phyloP scores from a whole-genome alignment of 1,284 basidiomycete genomes.

The Ceratobasidium theobromae region DNA sequence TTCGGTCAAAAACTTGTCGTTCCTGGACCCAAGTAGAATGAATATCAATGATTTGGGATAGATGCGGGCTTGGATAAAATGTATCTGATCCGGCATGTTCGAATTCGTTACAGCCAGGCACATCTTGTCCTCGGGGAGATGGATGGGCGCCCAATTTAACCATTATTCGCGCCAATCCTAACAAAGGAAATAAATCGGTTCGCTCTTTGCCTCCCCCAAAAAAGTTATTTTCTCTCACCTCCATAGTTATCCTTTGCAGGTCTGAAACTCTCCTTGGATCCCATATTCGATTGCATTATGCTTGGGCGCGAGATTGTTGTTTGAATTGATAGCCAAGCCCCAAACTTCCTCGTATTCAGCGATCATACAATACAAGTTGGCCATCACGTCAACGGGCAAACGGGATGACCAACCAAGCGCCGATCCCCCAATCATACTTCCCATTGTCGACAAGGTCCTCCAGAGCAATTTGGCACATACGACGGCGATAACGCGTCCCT shows the following conservation, averaged over 20 bases:
- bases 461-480: neutral
- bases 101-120: slow-evolving; percentile 3
- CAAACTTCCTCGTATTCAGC: neutral
- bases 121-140: slow-evolving; percentile 18
- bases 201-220: neutral
- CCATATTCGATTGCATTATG: neutral
- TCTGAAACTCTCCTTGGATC: slow-evolving; percentile 2
- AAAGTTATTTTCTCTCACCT: neutral
- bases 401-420: neutral
- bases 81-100: slow-evolving; percentile 1
- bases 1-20: neutral
- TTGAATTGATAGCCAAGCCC: slow-evolving; percentile 8
- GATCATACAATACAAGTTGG: neutral
- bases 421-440: neutral
- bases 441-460: slow-evolving; percentile 8
- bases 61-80: neutral
- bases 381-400: neutral
- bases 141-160: neutral
- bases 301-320: slow-evolving; percentile 8
- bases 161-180: neutral
- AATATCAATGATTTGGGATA: slow-evolving; percentile 1
- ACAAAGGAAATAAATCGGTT: neutral
- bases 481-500: neutral
- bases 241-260: slow-evolving; percentile 7
- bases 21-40: neutral